Percentiles rank a stretch among this genome's conserved stretches.
These are phyloP conservation scores for Gamsiella multidivaricata DNA, from an alignment of 192 early-diverging fungal genomes.

Conservation along the genomic window DNA sequence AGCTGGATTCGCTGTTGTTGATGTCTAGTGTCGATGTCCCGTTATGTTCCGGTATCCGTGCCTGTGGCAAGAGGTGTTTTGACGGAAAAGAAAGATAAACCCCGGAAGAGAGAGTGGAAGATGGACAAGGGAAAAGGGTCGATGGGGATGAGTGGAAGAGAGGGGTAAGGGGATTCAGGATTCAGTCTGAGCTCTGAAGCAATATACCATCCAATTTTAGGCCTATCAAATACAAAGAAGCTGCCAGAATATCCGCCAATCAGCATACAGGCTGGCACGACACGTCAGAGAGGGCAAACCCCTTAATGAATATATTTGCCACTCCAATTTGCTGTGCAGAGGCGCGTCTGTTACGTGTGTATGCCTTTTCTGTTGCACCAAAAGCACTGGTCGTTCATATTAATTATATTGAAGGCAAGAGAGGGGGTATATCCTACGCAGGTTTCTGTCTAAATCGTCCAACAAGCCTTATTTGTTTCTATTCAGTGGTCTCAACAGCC, in stretches of 20 bases:
- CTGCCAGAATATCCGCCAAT: slow-evolving; percentile 11
- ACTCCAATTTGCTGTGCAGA: background rate
- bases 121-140: background rate
- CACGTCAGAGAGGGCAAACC: slow-evolving; percentile 21
- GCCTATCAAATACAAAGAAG: slow-evolving; percentile 5
- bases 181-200: background rate
- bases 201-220: background rate
- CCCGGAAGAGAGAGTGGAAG: background rate
- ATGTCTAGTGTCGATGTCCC: background rate
- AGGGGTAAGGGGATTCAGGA: background rate
- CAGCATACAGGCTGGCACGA: slow-evolving; percentile 2
- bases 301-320: background rate
- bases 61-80: background rate
- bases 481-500: background rate
- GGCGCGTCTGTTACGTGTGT: background rate
- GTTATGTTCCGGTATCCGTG: background rate
- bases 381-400: no score
- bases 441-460: background rate
- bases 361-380: no score
- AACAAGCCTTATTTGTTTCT: no score
- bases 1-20: background rate
- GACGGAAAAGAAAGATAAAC: background rate
- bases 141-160: background rate
- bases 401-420: no score
- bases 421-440: background rate